Evolutionary conservation across 169 alveolate genomes (phyloP).

Genomic region (Plasmodium yoelii): DNA sequence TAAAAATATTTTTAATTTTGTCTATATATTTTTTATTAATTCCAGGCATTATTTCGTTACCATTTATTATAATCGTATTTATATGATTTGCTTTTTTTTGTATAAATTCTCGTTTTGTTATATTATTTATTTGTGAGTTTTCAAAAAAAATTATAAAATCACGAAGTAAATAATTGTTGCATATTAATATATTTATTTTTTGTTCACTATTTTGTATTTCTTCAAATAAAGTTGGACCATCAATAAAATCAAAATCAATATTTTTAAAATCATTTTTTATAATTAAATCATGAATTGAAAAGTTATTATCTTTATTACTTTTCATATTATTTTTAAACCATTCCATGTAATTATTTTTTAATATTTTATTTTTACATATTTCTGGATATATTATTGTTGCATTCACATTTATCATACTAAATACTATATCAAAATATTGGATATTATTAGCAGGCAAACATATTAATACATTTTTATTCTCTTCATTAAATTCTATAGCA

Average conservation of each 20-base stretch:
- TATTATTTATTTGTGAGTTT: conserved; percentile 38
- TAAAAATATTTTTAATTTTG: conserved; percentile 32
- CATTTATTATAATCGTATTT: conserved; percentile 27
- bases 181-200: conserved; percentile 19
- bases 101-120: conserved; percentile 58
- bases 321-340: conserved; percentile 71
- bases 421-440: conserved; percentile 46
- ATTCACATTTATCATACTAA: conserved; percentile 32
- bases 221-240: conserved; percentile 63
- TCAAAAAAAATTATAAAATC: conserved; percentile 57
- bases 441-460: conserved; percentile 69
- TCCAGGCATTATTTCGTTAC: conserved; percentile 76
- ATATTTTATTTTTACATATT: conserved; percentile 19
- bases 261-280: conserved; percentile 31
- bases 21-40: conserved; percentile 49
- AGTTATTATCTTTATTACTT: conserved; percentile 29
- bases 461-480: conserved; percentile 14
- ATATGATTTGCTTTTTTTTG: conserved; percentile 36
- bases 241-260: conserved; percentile 52
- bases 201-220: conserved; percentile 16
- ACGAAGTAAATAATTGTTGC: conserved; percentile 70
- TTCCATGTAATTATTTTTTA: conserved; percentile 53
- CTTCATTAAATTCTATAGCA: conserved; percentile 8
- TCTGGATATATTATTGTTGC: conserved; percentile 56
- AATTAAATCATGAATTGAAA: conserved; percentile 51